Evolutionary conservation across 495 filamentous ascomycete species (phyloP).

Genomic region (Viridothelium virens): DNA sequence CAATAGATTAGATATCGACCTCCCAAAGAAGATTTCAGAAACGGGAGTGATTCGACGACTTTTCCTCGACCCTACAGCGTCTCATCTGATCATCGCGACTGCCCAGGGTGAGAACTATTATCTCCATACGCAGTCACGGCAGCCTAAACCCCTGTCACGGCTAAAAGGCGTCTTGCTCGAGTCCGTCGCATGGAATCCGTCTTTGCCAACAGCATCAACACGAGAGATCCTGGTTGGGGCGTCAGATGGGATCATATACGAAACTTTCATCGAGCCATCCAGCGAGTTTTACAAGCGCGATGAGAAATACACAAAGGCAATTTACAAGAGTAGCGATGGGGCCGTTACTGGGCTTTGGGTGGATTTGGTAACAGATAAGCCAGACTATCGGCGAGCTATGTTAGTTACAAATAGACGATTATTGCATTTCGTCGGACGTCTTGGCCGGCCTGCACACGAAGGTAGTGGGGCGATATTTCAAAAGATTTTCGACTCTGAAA

Average conservation of each 20-base stretch:
- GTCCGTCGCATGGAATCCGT: slow-evolving; percentile 89
- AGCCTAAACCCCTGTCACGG: slow-evolving; percentile 71
- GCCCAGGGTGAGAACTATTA: slow-evolving; percentile 94
- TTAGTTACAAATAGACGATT: slow-evolving; percentile 68
- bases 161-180: slow-evolving; percentile 83
- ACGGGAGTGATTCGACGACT: slow-evolving; percentile 84
- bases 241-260: slow-evolving; percentile 87
- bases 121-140: slow-evolving; percentile 86
- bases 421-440: slow-evolving; percentile 68
- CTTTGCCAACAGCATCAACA: slow-evolving; percentile 89
- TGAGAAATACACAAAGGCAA: slow-evolving; percentile 76
- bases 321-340: slow-evolving; percentile 72
- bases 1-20: slow-evolving; percentile 69
- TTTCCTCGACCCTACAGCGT: slow-evolving; percentile 95
- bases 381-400: slow-evolving; percentile 66
- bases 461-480: slow-evolving; percentile 75
- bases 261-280: slow-evolving; percentile 88
- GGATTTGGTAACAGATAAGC: slow-evolving; percentile 56
- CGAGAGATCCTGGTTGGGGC: slow-evolving; percentile 91
- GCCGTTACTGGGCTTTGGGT: slow-evolving; percentile 75
- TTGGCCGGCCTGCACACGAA: slow-evolving; percentile 65
- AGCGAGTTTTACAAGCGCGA: slow-evolving; percentile 91
- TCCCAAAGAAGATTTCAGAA: slow-evolving; percentile 87
- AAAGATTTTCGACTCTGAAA: slow-evolving; percentile 80
- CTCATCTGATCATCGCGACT: slow-evolving; percentile 85